Evolutionary conservation across 179 eudicot genomes (phyloP).

Genomic region (Pouteria campechiana): DNA sequence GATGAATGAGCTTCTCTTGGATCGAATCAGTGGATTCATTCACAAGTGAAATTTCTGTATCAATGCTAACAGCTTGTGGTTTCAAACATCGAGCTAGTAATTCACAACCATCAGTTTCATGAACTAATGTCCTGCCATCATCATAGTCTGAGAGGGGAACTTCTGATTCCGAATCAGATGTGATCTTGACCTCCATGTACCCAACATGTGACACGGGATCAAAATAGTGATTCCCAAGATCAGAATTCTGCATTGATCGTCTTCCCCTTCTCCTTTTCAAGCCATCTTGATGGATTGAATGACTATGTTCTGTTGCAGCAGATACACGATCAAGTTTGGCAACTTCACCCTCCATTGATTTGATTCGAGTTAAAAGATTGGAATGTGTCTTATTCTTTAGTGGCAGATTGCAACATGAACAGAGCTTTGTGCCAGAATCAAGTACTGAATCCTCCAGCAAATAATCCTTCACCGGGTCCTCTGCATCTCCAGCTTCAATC

Average conservation of each 20-base stretch:
- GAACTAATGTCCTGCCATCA: conserved; percentile 12
- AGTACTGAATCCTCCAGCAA: conserved; percentile 16
- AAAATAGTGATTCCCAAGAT: conserved; percentile 5
- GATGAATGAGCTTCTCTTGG: conserved; percentile 11
- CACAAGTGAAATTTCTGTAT: no score
- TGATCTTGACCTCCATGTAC: conserved; percentile 45
- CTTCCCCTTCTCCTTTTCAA: conserved; percentile 16
- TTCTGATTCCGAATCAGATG: conserved; percentile 60
- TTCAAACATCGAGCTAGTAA: conserved; percentile 8
- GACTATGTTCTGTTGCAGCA: conserved; percentile 11
- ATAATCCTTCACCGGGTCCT: no score
- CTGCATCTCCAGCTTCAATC: conserved; percentile 20
- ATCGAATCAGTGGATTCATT: conserved; percentile 15
- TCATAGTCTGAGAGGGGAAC: conserved; percentile 28
- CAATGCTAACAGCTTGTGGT: conserved; percentile 17
- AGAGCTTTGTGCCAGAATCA: conserved; percentile 24
- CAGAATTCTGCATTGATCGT: conserved; percentile 5
- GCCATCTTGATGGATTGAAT: conserved; percentile 14
- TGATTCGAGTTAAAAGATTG: conserved; percentile 21
- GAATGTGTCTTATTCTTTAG: conserved; percentile 31
- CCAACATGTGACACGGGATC: conserved; percentile 38
- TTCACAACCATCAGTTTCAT: conserved; percentile 5
- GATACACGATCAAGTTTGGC: conserved; percentile 24
- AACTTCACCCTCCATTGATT: conserved; percentile 20
- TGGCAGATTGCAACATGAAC: conserved; percentile 62